phyloP scores from a whole-genome alignment of 805 yeast species.

The Kuraishia piskuri region DNA sequence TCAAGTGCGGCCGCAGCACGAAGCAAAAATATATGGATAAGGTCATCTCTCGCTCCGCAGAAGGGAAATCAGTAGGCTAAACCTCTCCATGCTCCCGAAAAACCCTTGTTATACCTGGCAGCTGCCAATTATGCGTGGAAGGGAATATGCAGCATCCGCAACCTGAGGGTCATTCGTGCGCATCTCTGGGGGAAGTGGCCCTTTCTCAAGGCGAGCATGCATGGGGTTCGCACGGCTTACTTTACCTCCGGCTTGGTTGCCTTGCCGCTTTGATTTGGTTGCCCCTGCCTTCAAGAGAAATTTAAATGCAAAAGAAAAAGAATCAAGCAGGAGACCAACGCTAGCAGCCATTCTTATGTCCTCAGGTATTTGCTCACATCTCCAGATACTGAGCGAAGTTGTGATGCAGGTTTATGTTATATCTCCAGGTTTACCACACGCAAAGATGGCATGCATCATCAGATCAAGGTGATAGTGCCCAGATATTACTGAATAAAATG shows the following conservation, averaged over 20 bases:
- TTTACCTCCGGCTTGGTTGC: no score
- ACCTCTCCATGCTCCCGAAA: not conserved
- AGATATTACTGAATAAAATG: no score
- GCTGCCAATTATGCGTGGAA: not conserved
- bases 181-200: not conserved
- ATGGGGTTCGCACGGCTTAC: not conserved
- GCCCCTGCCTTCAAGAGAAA: no score
- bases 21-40: not conserved
- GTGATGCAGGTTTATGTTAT: no score
- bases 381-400: no score
- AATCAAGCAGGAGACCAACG: not conserved
- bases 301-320: not conserved
- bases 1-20: not conserved
- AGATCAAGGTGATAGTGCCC: no score
- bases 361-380: no score
- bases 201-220: not conserved
- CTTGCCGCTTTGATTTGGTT: no score
- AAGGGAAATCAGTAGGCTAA: not conserved
- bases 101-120: not conserved
- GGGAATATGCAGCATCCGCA: not conserved
- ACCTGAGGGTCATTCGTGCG: not conserved
- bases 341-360: not conserved
- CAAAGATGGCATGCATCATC: no score
- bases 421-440: no score
- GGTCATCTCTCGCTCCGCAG: not conserved